Base-by-base conservation (phyloP, 2,329 filamentous ascomycete genomes). In the Ceratocystis lukuohia region DNA sequence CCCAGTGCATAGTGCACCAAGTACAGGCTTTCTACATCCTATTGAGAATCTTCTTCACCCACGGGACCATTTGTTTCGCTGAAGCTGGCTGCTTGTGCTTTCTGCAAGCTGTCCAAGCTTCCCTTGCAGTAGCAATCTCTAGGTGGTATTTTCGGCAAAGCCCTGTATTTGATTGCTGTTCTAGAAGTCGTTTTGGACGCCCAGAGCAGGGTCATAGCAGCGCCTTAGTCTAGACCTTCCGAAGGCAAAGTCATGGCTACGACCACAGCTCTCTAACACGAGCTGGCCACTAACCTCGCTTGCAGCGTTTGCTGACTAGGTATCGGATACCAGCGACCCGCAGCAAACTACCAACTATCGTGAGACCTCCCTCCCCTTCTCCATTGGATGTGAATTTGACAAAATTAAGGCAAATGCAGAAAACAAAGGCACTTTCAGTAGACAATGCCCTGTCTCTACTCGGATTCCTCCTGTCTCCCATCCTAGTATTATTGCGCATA, bases 101-200 rank as follows among this genome's bases (percentile, higher is more conserved):
- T 59, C 53, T 59, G 53, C 53, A 59, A 33, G 28, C 28, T n/a
- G 53, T 33, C 53, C 53, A 59, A 59, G 53, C 53, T 59, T 59
- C 53, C n/a, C 53, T 25, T 59, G 28, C 25, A 37, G 12, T 30
- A 33, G 25, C 17, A 59, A 33, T 59, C 28, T 25, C 53, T 30
- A 20, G 25, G 53, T 59, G 28, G 53, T 33, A 59, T 59, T 59
- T 59, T 59, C 53, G 53, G 28, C 53, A 59, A n/a, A 59, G 53
- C 53, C 53, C 53, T 59, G 53, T n/a, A 57, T 15, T 37, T 33
- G 53, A 33, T 33, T 57, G 53, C 25, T 17, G 53, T 59, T 59
- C 53, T 59, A 59, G 28, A 59, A 59, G 53, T 33, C 25, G 4
- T 33, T 25, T 8, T 37, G 53, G 28, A 22, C 25, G 12, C 53